Evolutionary conservation across 352 stramenopile genomes (phyloP).

Genomic region (Globisporangium abappressorium): DNA sequence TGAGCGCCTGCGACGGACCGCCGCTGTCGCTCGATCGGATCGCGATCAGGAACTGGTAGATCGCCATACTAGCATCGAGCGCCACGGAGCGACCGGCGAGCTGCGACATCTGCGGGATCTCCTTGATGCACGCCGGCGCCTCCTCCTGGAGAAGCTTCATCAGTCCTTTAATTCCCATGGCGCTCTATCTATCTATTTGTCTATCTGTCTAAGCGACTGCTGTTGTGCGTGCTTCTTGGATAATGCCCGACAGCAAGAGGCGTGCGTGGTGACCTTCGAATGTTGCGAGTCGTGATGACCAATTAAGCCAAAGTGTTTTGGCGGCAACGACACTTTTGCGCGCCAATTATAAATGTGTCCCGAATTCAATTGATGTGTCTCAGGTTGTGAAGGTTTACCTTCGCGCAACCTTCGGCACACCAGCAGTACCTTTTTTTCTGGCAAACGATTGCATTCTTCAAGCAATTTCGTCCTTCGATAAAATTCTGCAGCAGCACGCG

Average conservation of each 20-base stretch:
- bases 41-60: conserved; percentile 99
- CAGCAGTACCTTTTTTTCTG: too few species aligned
- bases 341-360: not conserved
- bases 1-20: conserved; percentile 91
- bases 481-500: not conserved
- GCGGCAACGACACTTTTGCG: not conserved
- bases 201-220: not conserved
- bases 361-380: too few species aligned
- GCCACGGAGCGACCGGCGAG: conserved; percentile 95
- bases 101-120: conserved; percentile 92
- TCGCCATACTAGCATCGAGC: conserved; percentile 98
- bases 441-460: too few species aligned
- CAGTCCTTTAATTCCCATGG: conserved; percentile 99
- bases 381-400: too few species aligned
- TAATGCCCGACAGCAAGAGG: not conserved
- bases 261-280: not conserved
- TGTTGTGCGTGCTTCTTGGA: conserved; percentile 1
- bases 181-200: not conserved
- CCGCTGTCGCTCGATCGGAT: conserved; percentile 85
- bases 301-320: not conserved
- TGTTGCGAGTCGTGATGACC: not conserved
- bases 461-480: not conserved
- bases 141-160: conserved; percentile 98
- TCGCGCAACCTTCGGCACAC: too few species aligned
- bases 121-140: conserved; percentile 94